phyloP scores from a whole-genome alignment of 2,329 filamentous ascomycete species.

The Hymenoscyphus occultus region DNA sequence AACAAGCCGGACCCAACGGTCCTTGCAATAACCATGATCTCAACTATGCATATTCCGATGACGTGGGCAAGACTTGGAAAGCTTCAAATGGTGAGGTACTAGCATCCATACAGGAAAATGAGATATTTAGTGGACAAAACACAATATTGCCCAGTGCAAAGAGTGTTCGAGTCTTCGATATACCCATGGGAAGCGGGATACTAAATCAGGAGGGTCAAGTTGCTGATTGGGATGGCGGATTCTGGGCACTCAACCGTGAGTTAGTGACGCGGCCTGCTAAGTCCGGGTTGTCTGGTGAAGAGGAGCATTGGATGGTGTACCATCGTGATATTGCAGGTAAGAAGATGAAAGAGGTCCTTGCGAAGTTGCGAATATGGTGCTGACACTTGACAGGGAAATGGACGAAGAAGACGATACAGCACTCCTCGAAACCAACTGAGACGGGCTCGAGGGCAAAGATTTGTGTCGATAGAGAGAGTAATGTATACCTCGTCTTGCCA shows the following conservation, averaged over 20 bases:
- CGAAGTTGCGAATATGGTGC: background rate
- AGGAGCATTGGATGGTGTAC: conserved; percentile 28
- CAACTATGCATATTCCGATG: conserved; percentile 29
- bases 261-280: conserved; percentile 8
- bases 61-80: conserved; percentile 27
- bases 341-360: background rate
- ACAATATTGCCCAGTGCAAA: conserved; percentile 21
- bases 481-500: conserved; percentile 23
- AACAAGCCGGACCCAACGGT: conserved; percentile 32
- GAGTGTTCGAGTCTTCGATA: conserved; percentile 26
- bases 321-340: conserved; percentile 22
- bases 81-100: conserved; percentile 20
- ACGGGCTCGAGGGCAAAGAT: conserved; percentile 27
- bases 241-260: conserved; percentile 29
- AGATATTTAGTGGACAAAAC: conserved; percentile 4
- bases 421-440: conserved; percentile 21
- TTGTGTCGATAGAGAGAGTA: conserved; percentile 19
- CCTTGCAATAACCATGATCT: conserved; percentile 32
- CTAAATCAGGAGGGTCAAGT: conserved; percentile 30
- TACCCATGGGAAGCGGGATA: conserved; percentile 29
- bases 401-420: conserved; percentile 18
- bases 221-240: conserved; percentile 26
- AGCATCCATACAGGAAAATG: conserved; percentile 15
- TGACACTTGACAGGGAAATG: conserved; percentile 21
- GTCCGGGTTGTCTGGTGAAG: background rate